phyloP scores from a whole-genome alignment of 371 early-diverging fungal genomes.

The Haplosporangium sp. region DNA sequence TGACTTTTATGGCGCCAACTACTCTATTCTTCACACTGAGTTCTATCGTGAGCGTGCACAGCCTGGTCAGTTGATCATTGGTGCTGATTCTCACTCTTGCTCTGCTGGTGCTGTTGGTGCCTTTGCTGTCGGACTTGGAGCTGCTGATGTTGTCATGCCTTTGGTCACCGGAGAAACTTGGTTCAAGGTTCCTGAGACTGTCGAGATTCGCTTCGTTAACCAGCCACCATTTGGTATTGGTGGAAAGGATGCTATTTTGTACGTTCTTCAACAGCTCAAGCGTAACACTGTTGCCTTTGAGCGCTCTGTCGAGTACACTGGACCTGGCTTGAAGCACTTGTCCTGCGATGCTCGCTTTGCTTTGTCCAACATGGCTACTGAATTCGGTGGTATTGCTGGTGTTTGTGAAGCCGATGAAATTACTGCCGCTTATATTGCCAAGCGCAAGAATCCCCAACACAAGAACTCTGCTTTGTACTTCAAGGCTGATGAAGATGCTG shows the following conservation, averaged over 20 bases:
- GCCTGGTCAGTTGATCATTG: constrained; percentile 83
- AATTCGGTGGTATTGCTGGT: constrained; percentile 87
- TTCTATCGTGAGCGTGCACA: constrained; percentile 86
- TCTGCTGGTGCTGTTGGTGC: constrained; percentile 83
- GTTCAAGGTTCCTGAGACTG: constrained; percentile 84
- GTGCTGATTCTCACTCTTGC: constrained; percentile 87
- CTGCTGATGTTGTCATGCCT: constrained; percentile 87
- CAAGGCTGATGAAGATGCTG: constrained; percentile 76
- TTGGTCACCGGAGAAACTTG: constrained; percentile 86
- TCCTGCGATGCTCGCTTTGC: constrained; percentile 85
- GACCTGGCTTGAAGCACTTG: constrained; percentile 78
- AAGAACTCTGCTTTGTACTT: constrained; percentile 77
- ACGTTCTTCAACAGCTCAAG: constrained; percentile 82
- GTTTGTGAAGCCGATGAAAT: constrained; percentile 81
- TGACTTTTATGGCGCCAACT: constrained; percentile 81
- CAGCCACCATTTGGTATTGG: constrained; percentile 82
- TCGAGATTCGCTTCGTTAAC: constrained; percentile 77
- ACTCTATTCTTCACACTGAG: constrained; percentile 85
- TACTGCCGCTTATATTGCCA: constrained; percentile 76
- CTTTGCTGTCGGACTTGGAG: constrained; percentile 84
- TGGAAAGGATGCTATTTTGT: constrained; percentile 83
- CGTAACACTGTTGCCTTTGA: constrained; percentile 86
- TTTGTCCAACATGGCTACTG: constrained; percentile 85
- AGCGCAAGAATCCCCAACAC: constrained; percentile 75
- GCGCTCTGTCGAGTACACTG: constrained; percentile 83